A percentile compares a stretch with the other conserved stretches of the same genome.
Conservation (phyloP, 805 yeast species). For the Candida verbasci region DNA sequence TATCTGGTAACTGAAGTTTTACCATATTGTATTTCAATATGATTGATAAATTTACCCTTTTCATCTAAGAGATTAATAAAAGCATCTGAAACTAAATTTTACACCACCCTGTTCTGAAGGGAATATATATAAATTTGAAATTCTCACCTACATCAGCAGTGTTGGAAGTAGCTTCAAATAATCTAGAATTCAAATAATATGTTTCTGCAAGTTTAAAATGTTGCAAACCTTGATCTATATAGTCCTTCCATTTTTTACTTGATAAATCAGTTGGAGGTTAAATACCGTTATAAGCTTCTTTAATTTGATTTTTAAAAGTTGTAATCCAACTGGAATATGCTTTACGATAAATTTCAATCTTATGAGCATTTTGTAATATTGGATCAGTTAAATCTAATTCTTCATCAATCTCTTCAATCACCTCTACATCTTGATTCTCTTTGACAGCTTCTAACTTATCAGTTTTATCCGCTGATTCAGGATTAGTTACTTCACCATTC, state of each 20-base stretch:
- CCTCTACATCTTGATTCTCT: too few species aligned
- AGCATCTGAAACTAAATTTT: slow-evolving; percentile 4
- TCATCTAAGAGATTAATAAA: slow-evolving; percentile 2
- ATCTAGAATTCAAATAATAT: slow-evolving; percentile 2
- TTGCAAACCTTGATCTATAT: slow-evolving; percentile 2
- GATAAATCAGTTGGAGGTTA: neutral
- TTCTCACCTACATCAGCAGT: too few species aligned
- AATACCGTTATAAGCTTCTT: neutral
- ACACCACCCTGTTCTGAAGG: slow-evolving; percentile 1
- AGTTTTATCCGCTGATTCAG: too few species aligned
- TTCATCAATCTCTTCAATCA: neutral
- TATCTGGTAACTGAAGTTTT: neutral
- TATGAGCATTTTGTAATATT: too few species aligned
- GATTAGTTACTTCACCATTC: too few species aligned
- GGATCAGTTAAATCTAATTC: neutral
- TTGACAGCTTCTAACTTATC: too few species aligned
- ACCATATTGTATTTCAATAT: neutral
- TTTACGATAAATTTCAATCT: neutral
- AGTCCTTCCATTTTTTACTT: slow-evolving; percentile 3
- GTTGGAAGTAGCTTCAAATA: too few species aligned
- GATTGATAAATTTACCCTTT: slow-evolving; percentile 1
- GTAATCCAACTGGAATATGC: neutral
- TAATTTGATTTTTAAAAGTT: neutral
- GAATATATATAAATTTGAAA: slow-evolving; percentile 1
- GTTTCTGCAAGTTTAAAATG: neutral